Percentiles rank a stretch among this genome's conserved stretches.
These are phyloP conservation scores for Artemisia argyi DNA, from an alignment of 129 eudicot species.

Conservation along the genomic window DNA sequence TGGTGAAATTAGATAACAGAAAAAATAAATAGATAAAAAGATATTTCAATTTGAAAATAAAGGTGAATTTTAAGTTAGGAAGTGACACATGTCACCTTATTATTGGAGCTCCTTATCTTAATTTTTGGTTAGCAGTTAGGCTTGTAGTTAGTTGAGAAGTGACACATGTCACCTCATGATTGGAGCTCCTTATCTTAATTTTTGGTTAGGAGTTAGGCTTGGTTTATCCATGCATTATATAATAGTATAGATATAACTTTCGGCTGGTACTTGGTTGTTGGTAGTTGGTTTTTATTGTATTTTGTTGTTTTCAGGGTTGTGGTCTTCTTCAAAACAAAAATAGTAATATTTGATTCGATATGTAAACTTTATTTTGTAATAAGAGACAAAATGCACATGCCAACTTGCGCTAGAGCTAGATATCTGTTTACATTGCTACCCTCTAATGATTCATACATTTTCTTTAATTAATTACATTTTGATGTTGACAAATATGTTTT, in stretches of 20 bases:
- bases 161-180: too few species aligned
- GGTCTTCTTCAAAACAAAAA: neutral
- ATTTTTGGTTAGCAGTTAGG: too few species aligned
- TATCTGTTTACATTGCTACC: neutral
- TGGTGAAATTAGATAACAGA: too few species aligned
- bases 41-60: too few species aligned
- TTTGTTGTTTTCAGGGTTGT: neutral
- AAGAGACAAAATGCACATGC: conserved; percentile 23
- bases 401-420: conserved; percentile 14
- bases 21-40: too few species aligned
- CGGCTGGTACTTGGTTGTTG: neutral
- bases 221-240: too few species aligned
- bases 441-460: neutral
- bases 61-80: too few species aligned
- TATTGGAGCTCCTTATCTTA: too few species aligned
- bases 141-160: too few species aligned
- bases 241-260: neutral
- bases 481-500: neutral
- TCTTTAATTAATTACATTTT: neutral
- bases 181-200: too few species aligned
- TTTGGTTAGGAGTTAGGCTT: too few species aligned
- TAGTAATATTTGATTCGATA: conserved; percentile 7
- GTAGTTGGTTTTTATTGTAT: neutral
- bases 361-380: neutral
- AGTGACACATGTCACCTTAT: too few species aligned